Evolutionary conservation across 202 grass and related monocot species (phyloP), one percentile per base, ranked within the genome.

Genomic region (Digitaria exilis): DNA sequence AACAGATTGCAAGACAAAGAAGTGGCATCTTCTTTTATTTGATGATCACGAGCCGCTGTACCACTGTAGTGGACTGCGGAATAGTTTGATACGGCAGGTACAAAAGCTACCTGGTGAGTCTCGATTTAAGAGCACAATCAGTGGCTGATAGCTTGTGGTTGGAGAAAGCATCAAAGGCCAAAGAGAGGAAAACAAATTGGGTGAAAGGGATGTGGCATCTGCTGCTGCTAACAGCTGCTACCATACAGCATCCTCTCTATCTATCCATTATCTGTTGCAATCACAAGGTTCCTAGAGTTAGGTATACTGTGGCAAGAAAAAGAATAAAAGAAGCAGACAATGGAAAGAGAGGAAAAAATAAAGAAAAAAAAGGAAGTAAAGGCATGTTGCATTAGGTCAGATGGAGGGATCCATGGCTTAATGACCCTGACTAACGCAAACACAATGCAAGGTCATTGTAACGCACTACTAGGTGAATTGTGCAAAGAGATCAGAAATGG

Each of bases 71-170:
- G 48, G 62, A 35, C 4, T 22, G 4, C 19, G 18, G 67, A 73
- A 79, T 45, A 80, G 63, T 57, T 80, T 65, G 76, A 74, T 57
- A 73, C 44, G 68, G 76, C 58, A 19, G 68, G 68, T 80, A 44
- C 57, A 15, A 65, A 65, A 62, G 22, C 44, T 16, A 46, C 11
- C 55, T 64, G 65, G 28, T 70, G 39, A 46, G 67, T 43, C 21
- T 13, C 4, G 4, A 16, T 5, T 1, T 44, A 43, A 25, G 58
- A 65, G 52, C 59, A 32, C 76, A 30, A 71, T 30, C 35, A 32
- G 34, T 54, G 56, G 65, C 31, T 17, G 22, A 21, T 80, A 63
- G 75, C 65, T 55, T 86, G 68, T 57, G 59, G 84, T 57, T 75
- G 48, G 64, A 73, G 69, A 80, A 59, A 67, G 84, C 77, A 80